These are phyloP conservation scores for Colletotrichum neosansevieriae DNA, from an alignment of 2,329 filamentous ascomycete species.

Conservation along the genomic window DNA sequence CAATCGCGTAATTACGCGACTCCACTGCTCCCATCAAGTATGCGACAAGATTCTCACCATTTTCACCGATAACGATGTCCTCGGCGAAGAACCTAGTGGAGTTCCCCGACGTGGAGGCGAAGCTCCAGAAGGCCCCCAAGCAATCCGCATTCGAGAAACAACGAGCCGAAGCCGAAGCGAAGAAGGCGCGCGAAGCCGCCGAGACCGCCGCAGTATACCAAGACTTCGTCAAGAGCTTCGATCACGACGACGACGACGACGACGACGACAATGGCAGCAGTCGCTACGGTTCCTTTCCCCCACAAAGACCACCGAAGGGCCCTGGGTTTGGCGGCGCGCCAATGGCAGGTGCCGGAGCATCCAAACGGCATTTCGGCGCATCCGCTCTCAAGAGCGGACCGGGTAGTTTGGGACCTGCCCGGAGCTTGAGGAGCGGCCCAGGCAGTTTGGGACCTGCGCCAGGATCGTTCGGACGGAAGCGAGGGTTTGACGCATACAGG, in stretches of 20 bases:
- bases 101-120: conserved; percentile 81
- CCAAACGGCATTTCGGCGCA: conserved; percentile 75
- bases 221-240: conserved; percentile 87
- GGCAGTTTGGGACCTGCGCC: conserved; percentile 70
- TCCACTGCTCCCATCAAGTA: background rate
- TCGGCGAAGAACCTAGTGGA: conserved; percentile 61
- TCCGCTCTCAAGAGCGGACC: conserved; percentile 70
- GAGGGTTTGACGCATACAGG: conserved; percentile 61
- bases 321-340: conserved; percentile 47
- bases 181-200: conserved; percentile 83
- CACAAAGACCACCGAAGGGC: conserved; percentile 25
- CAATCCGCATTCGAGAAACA: conserved; percentile 91
- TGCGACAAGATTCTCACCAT: conserved; percentile 12
- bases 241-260: conserved; percentile 71
- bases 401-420: conserved; percentile 69
- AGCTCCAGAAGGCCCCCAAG: conserved; percentile 83
- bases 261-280: conserved; percentile 55
- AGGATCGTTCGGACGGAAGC: conserved; percentile 64
- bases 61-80: conserved; percentile 54
- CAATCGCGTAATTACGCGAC: background rate
- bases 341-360: conserved; percentile 45
- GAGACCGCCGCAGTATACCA: conserved; percentile 90
- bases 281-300: conserved; percentile 30
- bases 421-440: conserved; percentile 69
- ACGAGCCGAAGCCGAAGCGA: conserved; percentile 89